Evolutionary conservation across 2,329 filamentous ascomycete species (phyloP).

Genomic region (Seiridium cupressi): DNA sequence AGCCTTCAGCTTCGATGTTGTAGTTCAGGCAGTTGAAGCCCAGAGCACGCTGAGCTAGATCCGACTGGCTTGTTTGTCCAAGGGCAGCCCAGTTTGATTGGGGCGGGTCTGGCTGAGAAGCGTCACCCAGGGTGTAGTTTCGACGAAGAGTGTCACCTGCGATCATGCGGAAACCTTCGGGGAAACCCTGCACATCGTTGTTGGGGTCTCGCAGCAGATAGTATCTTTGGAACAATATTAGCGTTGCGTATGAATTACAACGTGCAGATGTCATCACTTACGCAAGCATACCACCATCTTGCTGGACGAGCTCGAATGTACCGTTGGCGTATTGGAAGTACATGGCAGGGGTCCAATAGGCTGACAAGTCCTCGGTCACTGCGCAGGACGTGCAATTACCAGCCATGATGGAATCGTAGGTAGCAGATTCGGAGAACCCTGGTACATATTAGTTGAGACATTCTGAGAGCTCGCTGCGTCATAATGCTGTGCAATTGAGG

Average conservation of each 20-base stretch:
- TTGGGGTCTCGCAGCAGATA: constrained; percentile 67
- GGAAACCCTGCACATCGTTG: constrained; percentile 70
- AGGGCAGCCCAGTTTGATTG: constrained; percentile 69
- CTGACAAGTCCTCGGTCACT: constrained; percentile 79
- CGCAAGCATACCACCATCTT: constrained; percentile 83
- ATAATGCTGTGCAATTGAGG: background rate
- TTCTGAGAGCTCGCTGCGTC: constrained; percentile 4
- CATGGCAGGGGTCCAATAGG: constrained; percentile 79
- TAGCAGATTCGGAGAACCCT: constrained; percentile 65
- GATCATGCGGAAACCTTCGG: constrained; percentile 76
- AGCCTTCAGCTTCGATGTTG: constrained; percentile 59
- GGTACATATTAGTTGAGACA: constrained; percentile 17
- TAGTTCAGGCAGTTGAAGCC: constrained; percentile 98
- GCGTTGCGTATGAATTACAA: background rate
- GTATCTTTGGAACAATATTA: constrained; percentile 52
- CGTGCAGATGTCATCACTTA: constrained; percentile 45
- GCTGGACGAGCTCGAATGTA: constrained; percentile 64
- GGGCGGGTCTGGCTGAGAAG: constrained; percentile 58
- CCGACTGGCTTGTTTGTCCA: constrained; percentile 63
- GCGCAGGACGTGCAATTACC: constrained; percentile 78
- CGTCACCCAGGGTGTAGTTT: constrained; percentile 68
- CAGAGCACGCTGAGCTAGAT: constrained; percentile 75
- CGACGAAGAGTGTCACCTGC: constrained; percentile 69
- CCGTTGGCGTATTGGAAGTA: constrained; percentile 74
- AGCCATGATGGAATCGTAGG: constrained; percentile 53